These are phyloP conservation scores for Alliaria petiolata DNA, from an alignment of 345 rosid genomes.

Conservation along the genomic window DNA sequence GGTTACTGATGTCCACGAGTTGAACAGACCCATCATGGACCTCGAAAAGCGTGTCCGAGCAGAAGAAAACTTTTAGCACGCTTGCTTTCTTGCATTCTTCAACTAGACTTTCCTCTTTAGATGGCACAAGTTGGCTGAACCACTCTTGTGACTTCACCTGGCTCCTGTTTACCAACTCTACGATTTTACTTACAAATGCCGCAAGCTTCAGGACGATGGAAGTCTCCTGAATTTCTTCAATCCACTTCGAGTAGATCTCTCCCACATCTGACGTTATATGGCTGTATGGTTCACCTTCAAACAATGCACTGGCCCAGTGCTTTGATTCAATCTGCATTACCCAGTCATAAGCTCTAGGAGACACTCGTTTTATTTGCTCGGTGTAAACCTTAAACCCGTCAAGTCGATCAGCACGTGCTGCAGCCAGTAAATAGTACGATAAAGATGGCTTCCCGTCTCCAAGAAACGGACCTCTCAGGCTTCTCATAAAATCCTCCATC, in stretches of 20 bases:
- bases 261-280: slow-evolving; percentile 57
- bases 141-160: slow-evolving; percentile 46
- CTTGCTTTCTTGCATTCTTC: slow-evolving; percentile 54
- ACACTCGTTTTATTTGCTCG: slow-evolving; percentile 63
- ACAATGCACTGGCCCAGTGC: slow-evolving; percentile 60
- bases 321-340: slow-evolving; percentile 65
- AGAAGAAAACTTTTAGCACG: slow-evolving; percentile 59
- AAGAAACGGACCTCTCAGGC: slow-evolving; percentile 69
- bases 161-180: slow-evolving; percentile 52
- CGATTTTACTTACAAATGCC: slow-evolving; percentile 41
- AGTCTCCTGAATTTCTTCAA: slow-evolving; percentile 65
- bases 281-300: slow-evolving; percentile 71
- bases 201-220: slow-evolving; percentile 68
- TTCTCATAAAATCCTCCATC: slow-evolving; percentile 67
- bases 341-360: slow-evolving; percentile 79
- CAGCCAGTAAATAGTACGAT: slow-evolving; percentile 58
- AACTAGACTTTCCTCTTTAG: slow-evolving; percentile 53
- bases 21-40: slow-evolving; percentile 69
- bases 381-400: slow-evolving; percentile 51
- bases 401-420: slow-evolving; percentile 65
- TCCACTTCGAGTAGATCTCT: slow-evolving; percentile 60
- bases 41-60: slow-evolving; percentile 80
- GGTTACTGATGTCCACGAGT: slow-evolving; percentile 62
- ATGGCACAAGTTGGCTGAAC: slow-evolving; percentile 67
- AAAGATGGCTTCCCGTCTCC: slow-evolving; percentile 80